Evolutionary conservation across 768 basidiomycete genomes (phyloP).

Genomic region (Jaapia argillacea): DNA sequence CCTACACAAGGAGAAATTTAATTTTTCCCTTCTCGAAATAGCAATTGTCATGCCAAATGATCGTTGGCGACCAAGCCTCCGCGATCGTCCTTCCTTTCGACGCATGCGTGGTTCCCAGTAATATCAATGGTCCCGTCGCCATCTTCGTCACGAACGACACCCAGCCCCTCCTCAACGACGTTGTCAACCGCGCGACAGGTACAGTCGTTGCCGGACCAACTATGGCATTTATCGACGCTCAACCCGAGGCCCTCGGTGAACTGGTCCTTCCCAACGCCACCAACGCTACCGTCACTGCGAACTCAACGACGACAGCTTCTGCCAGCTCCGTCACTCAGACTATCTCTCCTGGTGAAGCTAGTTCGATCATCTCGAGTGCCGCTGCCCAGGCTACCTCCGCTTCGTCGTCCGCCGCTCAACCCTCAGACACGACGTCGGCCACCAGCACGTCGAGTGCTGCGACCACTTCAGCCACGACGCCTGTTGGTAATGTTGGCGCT

Average conservation of each 20-base stretch:
- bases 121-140: constrained; percentile 67
- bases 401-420: constrained; percentile 11
- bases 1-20: constrained; percentile 3
- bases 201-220: constrained; percentile 64
- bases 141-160: constrained; percentile 57
- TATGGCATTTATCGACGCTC: constrained; percentile 54
- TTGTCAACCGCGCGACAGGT: constrained; percentile 40
- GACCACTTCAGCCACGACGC: too few relatives aligned
- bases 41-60: constrained; percentile 66
- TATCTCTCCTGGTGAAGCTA: constrained; percentile 16
- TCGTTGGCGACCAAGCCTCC: constrained; percentile 47
- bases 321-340: constrained; percentile 9
- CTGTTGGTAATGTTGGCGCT: too few relatives aligned
- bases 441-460: too few relatives aligned
- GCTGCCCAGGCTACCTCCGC: constrained; percentile 12
- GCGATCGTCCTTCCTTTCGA: constrained; percentile 50
- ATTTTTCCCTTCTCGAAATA: constrained; percentile 15
- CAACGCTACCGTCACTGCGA: not conserved
- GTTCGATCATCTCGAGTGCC: constrained; percentile 12
- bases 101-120: constrained; percentile 53
- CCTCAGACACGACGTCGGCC: constrained; percentile 8
- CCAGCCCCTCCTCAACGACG: constrained; percentile 56
- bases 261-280: constrained; percentile 25
- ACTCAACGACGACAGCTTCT: constrained; percentile 21
- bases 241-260: constrained; percentile 39